phyloP scores from a whole-genome alignment of 345 rosid species.

The Pistacia integerrima region DNA sequence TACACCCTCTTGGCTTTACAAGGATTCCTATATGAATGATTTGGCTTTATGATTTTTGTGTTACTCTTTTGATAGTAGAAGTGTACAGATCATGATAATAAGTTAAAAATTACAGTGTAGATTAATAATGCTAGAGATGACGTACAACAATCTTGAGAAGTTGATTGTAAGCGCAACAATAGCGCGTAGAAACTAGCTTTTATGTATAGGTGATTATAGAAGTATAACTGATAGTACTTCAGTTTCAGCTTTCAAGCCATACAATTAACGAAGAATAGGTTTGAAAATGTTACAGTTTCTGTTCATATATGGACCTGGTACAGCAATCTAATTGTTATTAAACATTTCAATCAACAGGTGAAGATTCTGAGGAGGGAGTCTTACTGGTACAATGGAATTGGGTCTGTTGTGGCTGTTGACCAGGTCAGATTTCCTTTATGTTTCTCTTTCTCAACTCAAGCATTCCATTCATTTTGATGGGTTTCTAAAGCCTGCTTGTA shows the following conservation, averaged over 20 bases:
- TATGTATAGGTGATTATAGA: background rate
- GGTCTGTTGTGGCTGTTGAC: constrained; percentile 87
- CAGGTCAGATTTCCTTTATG: constrained; percentile 62
- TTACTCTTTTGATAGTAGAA: background rate
- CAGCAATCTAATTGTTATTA: background rate
- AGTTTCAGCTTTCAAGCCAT: background rate
- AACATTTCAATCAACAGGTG: constrained; percentile 46
- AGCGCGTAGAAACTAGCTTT: background rate
- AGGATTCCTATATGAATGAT: background rate
- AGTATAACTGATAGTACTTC: no score
- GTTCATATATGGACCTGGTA: background rate
- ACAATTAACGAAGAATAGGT: background rate
- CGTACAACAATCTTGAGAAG: background rate
- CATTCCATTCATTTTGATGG: background rate
- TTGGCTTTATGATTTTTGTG: background rate
- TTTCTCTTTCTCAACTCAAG: background rate
- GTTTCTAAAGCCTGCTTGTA: background rate
- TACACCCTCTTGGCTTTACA: background rate
- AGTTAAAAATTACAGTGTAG: background rate
- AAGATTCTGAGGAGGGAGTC: constrained; percentile 89
- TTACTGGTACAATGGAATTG: constrained; percentile 83
- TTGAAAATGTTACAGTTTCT: background rate
- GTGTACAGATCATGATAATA: background rate
- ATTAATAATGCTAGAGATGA: background rate
- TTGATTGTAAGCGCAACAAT: background rate